Percentiles rank a stretch among this genome's conserved stretches.
phyloP scores from a whole-genome alignment of 768 basidiomycete species.

The Pholiota conissans region DNA sequence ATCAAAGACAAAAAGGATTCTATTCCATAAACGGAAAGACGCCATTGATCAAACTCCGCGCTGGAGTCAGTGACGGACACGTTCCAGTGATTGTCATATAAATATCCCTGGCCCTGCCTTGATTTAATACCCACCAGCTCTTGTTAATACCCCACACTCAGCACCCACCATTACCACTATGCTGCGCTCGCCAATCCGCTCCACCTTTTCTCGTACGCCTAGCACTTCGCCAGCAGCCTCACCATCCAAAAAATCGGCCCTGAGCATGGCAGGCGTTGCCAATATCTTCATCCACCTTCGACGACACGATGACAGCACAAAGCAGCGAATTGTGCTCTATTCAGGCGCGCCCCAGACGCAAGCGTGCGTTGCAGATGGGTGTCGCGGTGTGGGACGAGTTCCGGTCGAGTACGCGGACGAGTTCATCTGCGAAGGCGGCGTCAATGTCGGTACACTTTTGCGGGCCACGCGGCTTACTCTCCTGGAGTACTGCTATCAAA shows the following conservation, averaged over 20 bases:
- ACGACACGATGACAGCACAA: constrained; percentile 29
- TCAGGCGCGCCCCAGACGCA: constrained; percentile 45
- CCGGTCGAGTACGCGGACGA: constrained; percentile 37
- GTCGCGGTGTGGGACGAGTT: constrained; percentile 23
- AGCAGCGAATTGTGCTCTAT: constrained; percentile 24
- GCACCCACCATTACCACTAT: not conserved
- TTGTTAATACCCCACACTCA: not conserved
- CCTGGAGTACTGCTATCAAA: constrained; percentile 44
- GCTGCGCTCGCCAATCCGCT: constrained; percentile 17
- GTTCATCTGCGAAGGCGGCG: constrained; percentile 61
- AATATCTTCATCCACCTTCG: constrained; percentile 56
- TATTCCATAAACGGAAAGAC: not conserved
- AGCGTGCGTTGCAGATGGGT: constrained; percentile 28
- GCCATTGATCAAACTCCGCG: constrained; percentile 4
- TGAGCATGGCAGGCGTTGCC: constrained; percentile 43
- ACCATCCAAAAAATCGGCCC: constrained; percentile 20
- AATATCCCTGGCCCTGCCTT: not conserved
- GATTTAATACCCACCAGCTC: not conserved
- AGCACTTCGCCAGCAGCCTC: constrained; percentile 6
- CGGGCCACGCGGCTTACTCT: constrained; percentile 52
- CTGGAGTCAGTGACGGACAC: not conserved
- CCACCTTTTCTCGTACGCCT: constrained; percentile 12
- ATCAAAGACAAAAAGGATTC: not conserved
- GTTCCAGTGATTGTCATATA: constrained; percentile 1
- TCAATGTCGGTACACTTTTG: constrained; percentile 59